Base-by-base conservation (phyloP, 148 eudicot genomes). In the Amaranthus hypochondriacus region DNA sequence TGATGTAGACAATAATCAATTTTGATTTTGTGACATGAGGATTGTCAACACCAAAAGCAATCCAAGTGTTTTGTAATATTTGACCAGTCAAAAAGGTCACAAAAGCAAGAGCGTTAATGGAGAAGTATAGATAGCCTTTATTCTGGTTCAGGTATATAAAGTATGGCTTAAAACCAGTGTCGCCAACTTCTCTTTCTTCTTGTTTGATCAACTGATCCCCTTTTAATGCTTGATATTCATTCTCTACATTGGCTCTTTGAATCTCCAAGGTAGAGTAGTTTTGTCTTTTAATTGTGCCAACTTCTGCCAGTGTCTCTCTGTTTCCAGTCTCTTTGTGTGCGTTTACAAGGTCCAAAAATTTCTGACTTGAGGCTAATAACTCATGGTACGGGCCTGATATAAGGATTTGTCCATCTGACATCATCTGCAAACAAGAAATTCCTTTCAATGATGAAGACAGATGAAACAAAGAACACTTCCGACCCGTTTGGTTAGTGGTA, bases 1-100 rank as follows among this genome's bases (percentile, higher is more conserved):
- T 60, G 75, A 90, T 79, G 79, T 93, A 93, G 53, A 93, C 94
- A 10, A 67, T 58, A 56, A 93, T 90, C 80, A 93, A 72, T 72
- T 81, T 80, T 81, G 82, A 74, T 5, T 82, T 77, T 81, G 81
- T 83, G 21, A 90, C 81, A 18, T 80, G 48, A 56, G 88, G 89
- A 72, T 89, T 81, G 39, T 89, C 98, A 60, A 93, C 92, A 69
- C 85, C 84, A 46, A 92, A 86, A 67, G 98, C 98, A 92, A 93
- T 86, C 96, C 96, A 93, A 10, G 86, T 75, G 77, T 89, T 93
- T 72, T 93, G 96, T 59, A 75, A 58, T 76, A 93, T 82, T 83
- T 90, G 96, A 50, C 88, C 74, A n/a, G 52, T 62, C 42, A 77
- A 77, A 66, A 93, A 93, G 55, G 64, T 51, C 49, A 89, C 71